Base-by-base conservation (phyloP, 495 filamentous ascomycete species). In the Podospora fimiseda region DNA sequence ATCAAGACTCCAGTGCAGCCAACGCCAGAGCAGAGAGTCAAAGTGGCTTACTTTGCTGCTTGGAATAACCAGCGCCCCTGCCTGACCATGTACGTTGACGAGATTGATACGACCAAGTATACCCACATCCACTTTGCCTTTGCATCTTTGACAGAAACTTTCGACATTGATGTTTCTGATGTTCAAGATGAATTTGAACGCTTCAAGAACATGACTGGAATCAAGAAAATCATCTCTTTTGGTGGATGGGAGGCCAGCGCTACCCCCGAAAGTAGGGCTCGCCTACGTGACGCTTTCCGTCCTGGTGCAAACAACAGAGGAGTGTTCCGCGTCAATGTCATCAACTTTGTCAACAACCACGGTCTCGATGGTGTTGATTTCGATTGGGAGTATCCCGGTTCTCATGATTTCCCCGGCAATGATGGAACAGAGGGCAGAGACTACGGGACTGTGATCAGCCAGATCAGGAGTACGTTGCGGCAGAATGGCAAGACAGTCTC, bases 371-470 rank as follows among this genome's bases (percentile, higher is more conserved):
- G 69, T 3, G 42, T 66, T 14, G 65, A 73, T 52, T 38, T 70
- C 24, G 70, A 73, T 55, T 73, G 70, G 70, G 70, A 73, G 43
- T 73, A 74, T 42, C 73, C 73, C 5, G 66, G 64, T 6, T 56
- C 60, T 7, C 59, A 55, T 8, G 66, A 69, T 40, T 56, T 70
- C 30, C 60, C 60, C 9, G 65, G 50, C 8, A 58, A 60, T 9
- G 19, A 52, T n/a, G 33, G 44, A 9, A 36, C 44, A 2, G 58
- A 65, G 2, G 64, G 56, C 9, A 6, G 22, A 7, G 56, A 61
- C 24, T 66, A 68, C 48, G 51, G 56, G 8, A 27, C 36, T 7
- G 60, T 68, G 43, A 30, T 73, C 6, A 18, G 13, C 0, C 2
- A 24, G 13, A 16, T 70, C 9, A 52, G 52, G 41, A 18, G 38